Conservation (phyloP, 1,284 basidiomycete species). For the Pholiota adiposa region DNA sequence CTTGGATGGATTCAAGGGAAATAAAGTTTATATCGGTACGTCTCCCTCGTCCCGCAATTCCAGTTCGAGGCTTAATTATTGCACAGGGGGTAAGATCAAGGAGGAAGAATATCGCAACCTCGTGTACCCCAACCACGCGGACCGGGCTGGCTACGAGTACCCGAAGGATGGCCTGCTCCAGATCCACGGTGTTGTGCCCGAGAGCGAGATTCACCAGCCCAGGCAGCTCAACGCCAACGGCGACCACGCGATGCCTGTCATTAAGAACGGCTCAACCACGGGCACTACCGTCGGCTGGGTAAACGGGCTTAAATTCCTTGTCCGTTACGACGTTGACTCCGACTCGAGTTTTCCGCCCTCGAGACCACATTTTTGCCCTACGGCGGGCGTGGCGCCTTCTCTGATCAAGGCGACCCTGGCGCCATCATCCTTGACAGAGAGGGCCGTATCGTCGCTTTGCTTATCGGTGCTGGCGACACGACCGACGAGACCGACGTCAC, state of each 20-base stretch:
- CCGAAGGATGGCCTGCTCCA: conserved; percentile 9
- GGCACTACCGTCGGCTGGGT: conserved; percentile 36
- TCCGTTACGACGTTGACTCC: conserved; percentile 19
- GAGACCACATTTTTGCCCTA: too few species aligned
- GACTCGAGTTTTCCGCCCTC: too few species aligned
- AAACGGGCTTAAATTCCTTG: conserved; percentile 34
- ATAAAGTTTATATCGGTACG: conserved; percentile 33
- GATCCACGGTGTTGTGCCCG: conserved; percentile 20
- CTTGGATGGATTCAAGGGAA: conserved; percentile 28
- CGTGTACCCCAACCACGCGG: too few species aligned
- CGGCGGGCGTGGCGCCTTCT: too few species aligned
- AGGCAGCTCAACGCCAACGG: conserved; percentile 31
- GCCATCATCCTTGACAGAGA: too few species aligned
- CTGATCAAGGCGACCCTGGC: too few species aligned
- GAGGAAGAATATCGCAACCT: too few species aligned
- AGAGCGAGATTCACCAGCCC: conserved; percentile 32
- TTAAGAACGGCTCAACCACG: conserved; percentile 39
- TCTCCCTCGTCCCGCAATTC: conserved; percentile 22
- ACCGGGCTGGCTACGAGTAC: neutral
- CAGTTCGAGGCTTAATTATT: conserved; percentile 18
- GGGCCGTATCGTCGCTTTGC: too few species aligned
- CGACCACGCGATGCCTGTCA: conserved; percentile 32
- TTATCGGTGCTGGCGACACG: too few species aligned
- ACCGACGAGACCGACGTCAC: too few species aligned
- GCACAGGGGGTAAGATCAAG: too few species aligned